Conservation (phyloP, 768 basidiomycete species). For the Leccinum subgranulosum region DNA sequence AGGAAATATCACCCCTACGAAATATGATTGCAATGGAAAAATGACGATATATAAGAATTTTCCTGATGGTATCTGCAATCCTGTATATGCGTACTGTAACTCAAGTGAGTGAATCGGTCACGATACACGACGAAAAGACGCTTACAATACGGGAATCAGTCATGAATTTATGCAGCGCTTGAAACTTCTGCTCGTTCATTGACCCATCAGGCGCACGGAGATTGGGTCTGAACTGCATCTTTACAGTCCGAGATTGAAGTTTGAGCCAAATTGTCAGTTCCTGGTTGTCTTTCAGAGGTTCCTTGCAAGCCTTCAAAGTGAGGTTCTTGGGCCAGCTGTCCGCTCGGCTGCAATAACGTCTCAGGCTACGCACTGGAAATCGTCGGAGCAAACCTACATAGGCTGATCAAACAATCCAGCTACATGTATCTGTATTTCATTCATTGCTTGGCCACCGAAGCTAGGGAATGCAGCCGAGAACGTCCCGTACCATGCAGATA, state of each 20-base stretch:
- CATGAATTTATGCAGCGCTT: conserved; percentile 41
- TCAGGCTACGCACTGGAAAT: conserved; percentile 1
- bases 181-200: conserved; percentile 43
- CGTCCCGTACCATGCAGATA: conserved; percentile 44
- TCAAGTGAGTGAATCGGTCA: background rate
- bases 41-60: conserved; percentile 43
- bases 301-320: conserved; percentile 38
- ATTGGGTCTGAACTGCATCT: conserved; percentile 40
- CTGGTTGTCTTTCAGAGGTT: conserved; percentile 36
- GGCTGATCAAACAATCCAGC: conserved; percentile 21
- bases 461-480: conserved; percentile 40
- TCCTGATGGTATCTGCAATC: conserved; percentile 48
- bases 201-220: conserved; percentile 33
- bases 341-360: conserved; percentile 37
- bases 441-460: conserved; percentile 35
- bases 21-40: conserved; percentile 35
- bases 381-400: conserved; percentile 32
- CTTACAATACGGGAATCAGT: conserved; percentile 44
- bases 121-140: conserved; percentile 1
- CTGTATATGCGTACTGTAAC: conserved; percentile 46
- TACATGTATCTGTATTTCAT: conserved; percentile 40
- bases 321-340: conserved; percentile 53
- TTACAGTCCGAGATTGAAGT: conserved; percentile 29
- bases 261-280: conserved; percentile 51
- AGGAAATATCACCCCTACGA: conserved; percentile 52